Conservation (phyloP, 306 rosid genomes). For the Cercis canadensis region DNA sequence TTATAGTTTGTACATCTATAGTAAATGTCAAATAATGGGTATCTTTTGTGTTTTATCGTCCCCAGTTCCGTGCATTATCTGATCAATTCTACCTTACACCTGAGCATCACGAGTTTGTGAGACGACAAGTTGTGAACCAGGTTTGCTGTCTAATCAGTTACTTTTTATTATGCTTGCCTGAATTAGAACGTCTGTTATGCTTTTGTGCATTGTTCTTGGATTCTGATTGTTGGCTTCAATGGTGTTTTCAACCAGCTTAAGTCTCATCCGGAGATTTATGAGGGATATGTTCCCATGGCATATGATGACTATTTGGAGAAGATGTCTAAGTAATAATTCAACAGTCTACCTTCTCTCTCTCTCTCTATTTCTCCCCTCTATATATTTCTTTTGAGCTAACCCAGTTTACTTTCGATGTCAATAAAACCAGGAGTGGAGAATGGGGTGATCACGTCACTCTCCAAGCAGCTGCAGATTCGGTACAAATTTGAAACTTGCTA, state of each 20-base stretch:
- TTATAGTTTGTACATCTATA: constrained; percentile 7
- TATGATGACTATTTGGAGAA: constrained; percentile 71
- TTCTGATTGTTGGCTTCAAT: constrained; percentile 41
- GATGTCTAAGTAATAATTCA: constrained; percentile 64
- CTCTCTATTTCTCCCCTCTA: neutral
- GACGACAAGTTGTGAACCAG: constrained; percentile 73
- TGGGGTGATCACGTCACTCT: constrained; percentile 98
- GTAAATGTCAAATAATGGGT: constrained; percentile 17
- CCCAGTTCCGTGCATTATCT: constrained; percentile 84
- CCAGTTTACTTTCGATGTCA: constrained; percentile 31
- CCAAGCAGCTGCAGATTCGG: constrained; percentile 89
- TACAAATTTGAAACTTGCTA: constrained; percentile 40
- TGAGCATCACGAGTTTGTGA: constrained; percentile 66
- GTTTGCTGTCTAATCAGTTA: constrained; percentile 43
- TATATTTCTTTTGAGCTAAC: constrained; percentile 31
- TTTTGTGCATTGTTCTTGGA: constrained; percentile 25
- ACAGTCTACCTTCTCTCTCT: constrained; percentile 12
- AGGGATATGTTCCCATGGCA: constrained; percentile 92
- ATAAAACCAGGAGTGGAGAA: constrained; percentile 75
- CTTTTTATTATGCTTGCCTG: constrained; percentile 23
- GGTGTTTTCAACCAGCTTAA: constrained; percentile 58
- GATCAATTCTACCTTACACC: constrained; percentile 74
- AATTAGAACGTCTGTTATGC: constrained; percentile 7
- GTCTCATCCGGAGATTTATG: constrained; percentile 76
- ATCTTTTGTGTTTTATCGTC: constrained; percentile 28